These are phyloP conservation scores for Xylaria sp. DNA, from an alignment of 2,329 filamentous ascomycete genomes.

Conservation along the genomic window DNA sequence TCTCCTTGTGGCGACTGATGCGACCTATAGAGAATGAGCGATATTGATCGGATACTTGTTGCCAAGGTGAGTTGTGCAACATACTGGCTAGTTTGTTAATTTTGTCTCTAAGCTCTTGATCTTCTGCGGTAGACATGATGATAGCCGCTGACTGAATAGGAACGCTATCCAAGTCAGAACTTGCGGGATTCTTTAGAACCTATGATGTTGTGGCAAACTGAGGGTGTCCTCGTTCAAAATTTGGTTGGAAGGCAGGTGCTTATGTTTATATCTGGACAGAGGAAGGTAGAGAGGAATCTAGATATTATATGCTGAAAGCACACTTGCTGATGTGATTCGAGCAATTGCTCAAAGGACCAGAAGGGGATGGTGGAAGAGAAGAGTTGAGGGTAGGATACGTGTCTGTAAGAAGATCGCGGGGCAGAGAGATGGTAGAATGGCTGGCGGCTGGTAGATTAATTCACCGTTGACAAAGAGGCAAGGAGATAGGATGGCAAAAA, in stretches of 20 bases:
- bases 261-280: neutral
- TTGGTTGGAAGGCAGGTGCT: neutral
- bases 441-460: slow-evolving; percentile 3
- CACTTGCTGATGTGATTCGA: neutral
- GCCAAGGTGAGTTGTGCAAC: slow-evolving; percentile 35
- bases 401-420: slow-evolving; percentile 5
- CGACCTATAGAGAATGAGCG: slow-evolving; percentile 65
- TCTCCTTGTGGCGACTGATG: slow-evolving; percentile 80
- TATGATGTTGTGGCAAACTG: slow-evolving; percentile 1
- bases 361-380: neutral
- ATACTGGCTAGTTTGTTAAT: slow-evolving; percentile 65
- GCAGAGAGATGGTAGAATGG: neutral
- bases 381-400: slow-evolving; percentile 3
- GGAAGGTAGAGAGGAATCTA: slow-evolving; percentile 1
- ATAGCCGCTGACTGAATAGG: slow-evolving; percentile 32
- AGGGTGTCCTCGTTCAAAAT: neutral
- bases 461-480: slow-evolving; percentile 31
- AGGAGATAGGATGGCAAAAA: slow-evolving; percentile 14
- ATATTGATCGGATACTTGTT: neutral
- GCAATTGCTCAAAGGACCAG: slow-evolving; percentile 17
- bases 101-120: slow-evolving; percentile 64
- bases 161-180: slow-evolving; percentile 35
- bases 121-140: slow-evolving; percentile 53
- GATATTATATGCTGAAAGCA: slow-evolving; percentile 1
- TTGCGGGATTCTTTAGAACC: slow-evolving; percentile 6